Base-by-base conservation (phyloP, 352 stramenopile species). In the Peronospora tabacina region DNA sequence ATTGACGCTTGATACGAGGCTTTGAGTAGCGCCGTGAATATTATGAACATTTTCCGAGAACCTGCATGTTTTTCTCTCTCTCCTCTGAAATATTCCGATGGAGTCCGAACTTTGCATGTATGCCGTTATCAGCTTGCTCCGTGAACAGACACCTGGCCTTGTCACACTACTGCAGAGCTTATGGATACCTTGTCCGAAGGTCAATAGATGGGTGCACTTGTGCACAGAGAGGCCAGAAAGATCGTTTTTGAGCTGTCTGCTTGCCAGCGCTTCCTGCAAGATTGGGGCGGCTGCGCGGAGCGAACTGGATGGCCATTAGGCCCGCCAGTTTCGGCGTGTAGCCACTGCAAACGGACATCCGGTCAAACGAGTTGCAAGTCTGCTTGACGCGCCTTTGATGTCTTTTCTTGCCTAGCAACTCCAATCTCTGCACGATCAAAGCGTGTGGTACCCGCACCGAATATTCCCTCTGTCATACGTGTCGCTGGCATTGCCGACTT, bases 191-290 rank as follows among this genome's bases (percentile, higher is more conserved):
- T 12, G 28, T 32, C 10, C 10, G 3, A 4, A 32, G 29, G 47
- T 40, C 15, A 42, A 61, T 61, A 36, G 56, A 61, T 61, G 57
- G 44, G 41, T 61, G 28, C 51, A 53, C 26, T 11, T 15, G 52
- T 58, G 52, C 52, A 58, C 52, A 36, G 46, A 58, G 34, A 40
- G 57, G 40, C 16, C 30, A 36, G 19, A 1, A 24, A 19, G 42
- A 47, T 55, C 55, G 2, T 34, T 30, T 51, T 36, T 33, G 5
- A 12, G 49, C 42, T 63, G 41, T 37, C 48, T 47, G 30, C 28
- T 36, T 53, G 38, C 40, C 40, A 51, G 15, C 28, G 34, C 24
- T 20, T 62, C 54, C 28, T 36, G 35, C 40, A n/a, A 19, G 55
- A 63, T 63, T 41, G 26, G 55, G 11, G 40, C 44, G 40, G 39